phyloP scores from a whole-genome alignment of 352 stramenopile genomes.

The Phytopythium sindhum region DNA sequence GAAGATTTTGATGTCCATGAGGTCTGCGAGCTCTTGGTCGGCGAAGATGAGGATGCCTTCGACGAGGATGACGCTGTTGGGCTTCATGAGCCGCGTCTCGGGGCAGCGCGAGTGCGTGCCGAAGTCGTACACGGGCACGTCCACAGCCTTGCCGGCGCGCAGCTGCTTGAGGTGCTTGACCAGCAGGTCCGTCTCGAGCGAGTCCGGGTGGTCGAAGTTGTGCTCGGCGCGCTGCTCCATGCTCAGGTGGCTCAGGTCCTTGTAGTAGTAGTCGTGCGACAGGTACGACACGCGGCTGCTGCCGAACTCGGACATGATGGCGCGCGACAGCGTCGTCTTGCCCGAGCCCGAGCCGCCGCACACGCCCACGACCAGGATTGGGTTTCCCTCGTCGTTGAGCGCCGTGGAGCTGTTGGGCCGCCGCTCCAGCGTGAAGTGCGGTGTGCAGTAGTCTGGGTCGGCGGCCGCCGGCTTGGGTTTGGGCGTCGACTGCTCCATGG shows the following conservation, averaged over 20 bases:
- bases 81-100: conserved; percentile 74
- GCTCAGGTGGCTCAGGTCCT: conserved; percentile 86
- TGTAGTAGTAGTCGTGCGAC: conserved; percentile 97
- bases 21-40: conserved; percentile 79
- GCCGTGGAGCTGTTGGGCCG: conserved; percentile 17
- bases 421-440: conserved; percentile 39
- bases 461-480: conserved; percentile 2
- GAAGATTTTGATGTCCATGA: conserved; percentile 98
- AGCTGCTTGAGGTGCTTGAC: conserved; percentile 90
- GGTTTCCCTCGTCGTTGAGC: conserved; percentile 51
- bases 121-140: conserved; percentile 95
- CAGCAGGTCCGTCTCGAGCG: conserved; percentile 94
- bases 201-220: conserved; percentile 98
- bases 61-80: conserved; percentile 93
- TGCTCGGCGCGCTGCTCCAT: conserved; percentile 86
- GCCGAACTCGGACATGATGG: conserved; percentile 89
- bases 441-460: conserved; percentile 6
- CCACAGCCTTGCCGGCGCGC: conserved; percentile 79
- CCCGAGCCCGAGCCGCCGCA: conserved; percentile 89
- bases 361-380: conserved; percentile 89
- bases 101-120: conserved; percentile 88
- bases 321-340: conserved; percentile 90
- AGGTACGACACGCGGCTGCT: conserved; percentile 91
- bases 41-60: conserved; percentile 97
- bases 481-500: conserved; percentile 29